A percentile compares a stretch with the other conserved stretches of the same genome.
These are phyloP conservation scores for Lodderomyces parapsilosis DNA, from an alignment of 1,139 yeast species.

Conservation along the genomic window DNA sequence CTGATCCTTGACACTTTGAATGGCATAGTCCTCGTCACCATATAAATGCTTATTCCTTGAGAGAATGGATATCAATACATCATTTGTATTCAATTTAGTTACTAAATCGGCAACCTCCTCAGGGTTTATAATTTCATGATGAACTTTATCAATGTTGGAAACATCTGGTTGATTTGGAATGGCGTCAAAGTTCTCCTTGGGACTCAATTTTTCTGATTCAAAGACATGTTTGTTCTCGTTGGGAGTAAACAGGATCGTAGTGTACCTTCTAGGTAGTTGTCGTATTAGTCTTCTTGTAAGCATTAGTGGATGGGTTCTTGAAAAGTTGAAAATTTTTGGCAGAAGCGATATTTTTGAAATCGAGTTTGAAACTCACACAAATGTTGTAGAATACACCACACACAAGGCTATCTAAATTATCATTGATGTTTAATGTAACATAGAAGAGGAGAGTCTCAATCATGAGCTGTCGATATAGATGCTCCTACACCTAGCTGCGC, in stretches of 20 bases:
- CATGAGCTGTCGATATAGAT: too few species aligned
- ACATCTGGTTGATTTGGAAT: conserved; percentile 32
- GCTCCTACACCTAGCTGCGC: too few species aligned
- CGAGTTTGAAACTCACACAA: neutral
- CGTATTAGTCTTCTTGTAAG: conserved; percentile 3
- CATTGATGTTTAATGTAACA: neutral
- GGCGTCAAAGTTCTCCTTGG: conserved; percentile 32
- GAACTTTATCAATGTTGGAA: conserved; percentile 19
- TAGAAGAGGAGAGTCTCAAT: too few species aligned
- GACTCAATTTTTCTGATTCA: conserved; percentile 32
- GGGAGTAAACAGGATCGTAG: conserved; percentile 31
- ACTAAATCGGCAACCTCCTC: conserved; percentile 34
- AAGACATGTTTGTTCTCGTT: conserved; percentile 30
- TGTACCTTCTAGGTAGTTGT: conserved; percentile 11
- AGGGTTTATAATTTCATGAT: conserved; percentile 36
- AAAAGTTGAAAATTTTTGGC: conserved; percentile 1
- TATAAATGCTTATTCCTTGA: conserved; percentile 28
- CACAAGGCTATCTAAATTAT: too few species aligned
- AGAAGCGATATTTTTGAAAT: neutral
- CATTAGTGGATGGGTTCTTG: neutral
- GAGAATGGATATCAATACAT: conserved; percentile 30
- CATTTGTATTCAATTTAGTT: conserved; percentile 27
- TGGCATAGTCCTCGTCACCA: conserved; percentile 26
- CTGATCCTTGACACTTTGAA: conserved; percentile 4
- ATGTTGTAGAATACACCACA: too few species aligned